Evolutionary conservation across 192 early-diverging fungal species (phyloP).

Genomic region (Umbelopsis vinacea): DNA sequence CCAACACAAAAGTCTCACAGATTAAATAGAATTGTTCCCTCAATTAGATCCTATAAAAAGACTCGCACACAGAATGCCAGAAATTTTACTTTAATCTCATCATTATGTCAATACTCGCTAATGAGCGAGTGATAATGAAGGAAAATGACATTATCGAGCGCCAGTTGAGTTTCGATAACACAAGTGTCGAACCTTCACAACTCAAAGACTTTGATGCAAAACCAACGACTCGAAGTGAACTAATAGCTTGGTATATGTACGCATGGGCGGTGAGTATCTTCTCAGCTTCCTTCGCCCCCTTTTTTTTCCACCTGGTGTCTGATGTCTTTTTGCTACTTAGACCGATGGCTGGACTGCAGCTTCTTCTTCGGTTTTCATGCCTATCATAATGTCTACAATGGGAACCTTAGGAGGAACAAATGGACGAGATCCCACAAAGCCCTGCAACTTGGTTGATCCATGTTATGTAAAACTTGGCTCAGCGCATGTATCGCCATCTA

Average conservation of each 20-base stretch:
- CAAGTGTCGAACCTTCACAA: not conserved
- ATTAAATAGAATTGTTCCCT: no score
- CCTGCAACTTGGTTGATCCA: not conserved
- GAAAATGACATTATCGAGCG: constrained; percentile 1
- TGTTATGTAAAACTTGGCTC: constrained; percentile 3
- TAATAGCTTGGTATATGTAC: constrained; percentile 2
- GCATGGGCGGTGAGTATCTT: not conserved
- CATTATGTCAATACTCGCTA: not conserved
- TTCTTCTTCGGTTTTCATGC: constrained; percentile 9
- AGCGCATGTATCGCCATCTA: not conserved
- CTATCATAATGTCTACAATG: constrained; percentile 6
- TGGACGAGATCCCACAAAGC: not conserved
- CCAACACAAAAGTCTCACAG: not conserved
- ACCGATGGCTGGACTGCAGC: constrained; percentile 13
- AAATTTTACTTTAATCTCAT: not conserved
- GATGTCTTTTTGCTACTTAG: not conserved
- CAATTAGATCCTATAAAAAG: not conserved
- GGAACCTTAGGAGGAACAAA: not conserved
- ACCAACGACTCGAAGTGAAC: not conserved
- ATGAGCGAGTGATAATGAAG: constrained; percentile 1
- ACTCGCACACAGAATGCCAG: not conserved
- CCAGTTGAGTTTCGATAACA: not conserved
- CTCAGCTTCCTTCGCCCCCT: not conserved
- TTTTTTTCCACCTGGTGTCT: not conserved
- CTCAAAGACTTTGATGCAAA: not conserved